These are phyloP conservation scores for Ascocoryne sarcoides DNA, from an alignment of 2,329 filamentous ascomycete genomes.

Conservation along the genomic window DNA sequence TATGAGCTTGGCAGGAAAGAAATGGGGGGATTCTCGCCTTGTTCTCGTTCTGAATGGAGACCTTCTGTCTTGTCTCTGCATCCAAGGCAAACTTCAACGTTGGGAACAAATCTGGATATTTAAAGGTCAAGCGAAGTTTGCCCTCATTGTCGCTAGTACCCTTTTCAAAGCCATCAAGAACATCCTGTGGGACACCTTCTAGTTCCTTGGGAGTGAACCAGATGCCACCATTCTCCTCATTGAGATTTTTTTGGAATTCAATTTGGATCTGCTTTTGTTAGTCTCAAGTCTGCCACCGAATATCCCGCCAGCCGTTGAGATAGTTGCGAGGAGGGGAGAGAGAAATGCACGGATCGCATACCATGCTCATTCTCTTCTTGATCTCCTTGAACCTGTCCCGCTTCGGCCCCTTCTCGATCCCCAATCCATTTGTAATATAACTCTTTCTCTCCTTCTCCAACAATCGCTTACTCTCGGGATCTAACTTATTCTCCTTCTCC, in stretches of 20 bases:
- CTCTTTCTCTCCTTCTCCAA: slow-evolving; percentile 70
- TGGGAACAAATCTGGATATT: slow-evolving; percentile 75
- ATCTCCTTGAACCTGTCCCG: slow-evolving; percentile 79
- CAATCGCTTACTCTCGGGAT: slow-evolving; percentile 61
- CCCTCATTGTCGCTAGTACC: slow-evolving; percentile 64
- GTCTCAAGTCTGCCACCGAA: not conserved
- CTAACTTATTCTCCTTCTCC: slow-evolving; percentile 41
- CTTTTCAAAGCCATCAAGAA: slow-evolving; percentile 58
- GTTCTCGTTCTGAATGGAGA: slow-evolving; percentile 71
- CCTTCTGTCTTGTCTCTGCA: slow-evolving; percentile 56
- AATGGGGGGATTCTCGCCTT: slow-evolving; percentile 40
- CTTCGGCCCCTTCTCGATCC: slow-evolving; percentile 58
- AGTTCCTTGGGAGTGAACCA: slow-evolving; percentile 71
- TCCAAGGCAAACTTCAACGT: slow-evolving; percentile 69
- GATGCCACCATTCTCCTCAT: slow-evolving; percentile 72
- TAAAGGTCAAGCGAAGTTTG: slow-evolving; percentile 69
- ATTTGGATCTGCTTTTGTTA: slow-evolving; percentile 58
- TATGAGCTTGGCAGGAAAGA: not conserved
- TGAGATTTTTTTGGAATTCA: slow-evolving; percentile 69
- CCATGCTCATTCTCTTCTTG: slow-evolving; percentile 56
- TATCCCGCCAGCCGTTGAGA: not conserved
- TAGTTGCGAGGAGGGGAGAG: no score
- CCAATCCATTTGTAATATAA: slow-evolving; percentile 69
- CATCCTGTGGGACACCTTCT: slow-evolving; percentile 65
- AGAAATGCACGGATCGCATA: slow-evolving; percentile 1